Percentiles rank a stretch among this genome's conserved stretches.
Conservation (phyloP, 2,329 filamentous ascomycete genomes). For the Arthrocladium fulminans region DNA sequence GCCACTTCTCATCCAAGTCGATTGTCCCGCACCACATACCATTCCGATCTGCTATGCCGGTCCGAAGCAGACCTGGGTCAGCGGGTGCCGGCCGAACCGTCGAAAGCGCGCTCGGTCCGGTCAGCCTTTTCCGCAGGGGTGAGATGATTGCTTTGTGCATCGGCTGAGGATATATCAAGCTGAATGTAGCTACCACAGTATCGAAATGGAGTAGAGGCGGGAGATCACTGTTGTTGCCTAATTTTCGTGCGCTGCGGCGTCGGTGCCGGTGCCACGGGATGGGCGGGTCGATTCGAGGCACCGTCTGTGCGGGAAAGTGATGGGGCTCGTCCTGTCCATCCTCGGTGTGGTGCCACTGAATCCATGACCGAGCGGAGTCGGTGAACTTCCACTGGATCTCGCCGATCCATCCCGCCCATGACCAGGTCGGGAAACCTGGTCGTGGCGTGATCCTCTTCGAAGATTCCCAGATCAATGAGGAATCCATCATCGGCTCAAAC, state of each 20-base stretch:
- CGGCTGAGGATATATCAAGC: slow-evolving; percentile 15
- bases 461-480: slow-evolving; percentile 22
- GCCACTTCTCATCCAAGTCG: slow-evolving; percentile 19
- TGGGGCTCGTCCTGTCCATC: slow-evolving; percentile 11
- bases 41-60: slow-evolving; percentile 19
- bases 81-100: slow-evolving; percentile 21
- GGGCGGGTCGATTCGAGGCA: slow-evolving; percentile 17
- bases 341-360: slow-evolving; percentile 20
- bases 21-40: slow-evolving; percentile 23
- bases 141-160: slow-evolving; percentile 22
- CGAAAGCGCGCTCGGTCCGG: slow-evolving; percentile 21
- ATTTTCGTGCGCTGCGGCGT: slow-evolving; percentile 2
- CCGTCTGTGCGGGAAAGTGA: slow-evolving; percentile 16
- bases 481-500: slow-evolving; percentile 21
- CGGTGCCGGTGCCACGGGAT: slow-evolving; percentile 10
- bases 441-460: slow-evolving; percentile 19
- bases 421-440: slow-evolving; percentile 19
- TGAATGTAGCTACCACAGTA: slow-evolving; percentile 17
- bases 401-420: slow-evolving; percentile 23
- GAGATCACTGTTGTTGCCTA: slow-evolving; percentile 13
- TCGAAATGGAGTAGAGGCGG: slow-evolving; percentile 20
- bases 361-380: slow-evolving; percentile 20
- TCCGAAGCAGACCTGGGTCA: slow-evolving; percentile 22
- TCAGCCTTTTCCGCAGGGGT: slow-evolving; percentile 22
- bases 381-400: slow-evolving; percentile 24